Evolutionary conservation across 805 yeast genomes (phyloP), one percentile per base, ranked within the genome.

Genomic region (Wickerhamiella australiensis): DNA sequence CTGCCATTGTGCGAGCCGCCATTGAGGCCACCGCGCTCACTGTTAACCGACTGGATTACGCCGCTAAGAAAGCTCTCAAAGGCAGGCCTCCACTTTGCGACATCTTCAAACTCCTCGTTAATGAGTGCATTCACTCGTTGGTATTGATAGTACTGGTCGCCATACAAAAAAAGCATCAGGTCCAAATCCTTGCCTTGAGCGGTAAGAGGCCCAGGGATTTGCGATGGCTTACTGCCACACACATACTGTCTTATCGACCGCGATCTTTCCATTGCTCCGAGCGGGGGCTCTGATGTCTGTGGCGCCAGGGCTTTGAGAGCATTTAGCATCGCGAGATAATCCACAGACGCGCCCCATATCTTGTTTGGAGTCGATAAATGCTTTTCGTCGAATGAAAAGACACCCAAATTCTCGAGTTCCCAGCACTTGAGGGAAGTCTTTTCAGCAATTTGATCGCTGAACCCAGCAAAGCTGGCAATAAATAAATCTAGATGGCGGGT

Each of bases 201-300:
- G 20, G 47, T 35, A 3, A 45, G 18, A 13, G 47, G 47, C 17
- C 47, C 47, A 2, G 47, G 42, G 4, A 31, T 22, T 20, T 17
- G 17, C 5, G 20, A 18, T 8, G n/a, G 15, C 25, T 11, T 13
- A 13, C 17, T 8, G 7, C 36, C 7, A 21, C 35, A 15, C 13
- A 18, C 13, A 11, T 27, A 12, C 36, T 15, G 25, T 15, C 17
- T 21, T 13, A 42, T 15, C 8, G 45, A 17, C 7, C 45, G 45
- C 21, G 45, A 17, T 18, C 45, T 29, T 17, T 42, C 45, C 13
- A 42, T 42, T 17, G 31, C 21, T 17, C 45, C 26, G 15, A 42
- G 25, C n/a, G n/a, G n/a, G 2, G 11, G 7, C 18, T 15, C 38
- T 3, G 5, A 9, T 3, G 38, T 6, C n/a, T 12, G 18, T 5